These are phyloP conservation scores for Kluyveromyces marxianus DNA, from an alignment of 1,139 yeast species.

Conservation along the genomic window DNA sequence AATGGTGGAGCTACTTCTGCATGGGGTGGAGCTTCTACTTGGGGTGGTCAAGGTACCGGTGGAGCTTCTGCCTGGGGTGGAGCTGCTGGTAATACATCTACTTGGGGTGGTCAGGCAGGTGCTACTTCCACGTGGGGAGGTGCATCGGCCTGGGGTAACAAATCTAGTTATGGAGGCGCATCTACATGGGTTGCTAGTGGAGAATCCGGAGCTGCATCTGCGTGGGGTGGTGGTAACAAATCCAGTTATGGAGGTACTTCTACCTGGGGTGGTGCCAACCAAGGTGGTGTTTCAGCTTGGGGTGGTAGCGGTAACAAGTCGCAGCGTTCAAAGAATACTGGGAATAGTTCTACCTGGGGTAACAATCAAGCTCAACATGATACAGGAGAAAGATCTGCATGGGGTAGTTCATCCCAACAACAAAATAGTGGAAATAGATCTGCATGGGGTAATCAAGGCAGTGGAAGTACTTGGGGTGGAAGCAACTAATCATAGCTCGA, in stretches of 20 bases:
- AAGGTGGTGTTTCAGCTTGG: conserved; percentile 27
- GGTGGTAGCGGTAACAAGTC: conserved; percentile 14
- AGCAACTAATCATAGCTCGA: conserved; percentile 8
- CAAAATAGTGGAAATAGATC: conserved; percentile 18
- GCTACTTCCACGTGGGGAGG: conserved; percentile 36
- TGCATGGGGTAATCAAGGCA: conserved; percentile 16
- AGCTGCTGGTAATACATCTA: conserved; percentile 34
- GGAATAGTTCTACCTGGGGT: conserved; percentile 33
- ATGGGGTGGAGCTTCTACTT: conserved; percentile 42
- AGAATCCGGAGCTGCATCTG: conserved; percentile 26
- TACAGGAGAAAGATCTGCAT: conserved; percentile 35
- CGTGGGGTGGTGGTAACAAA: conserved; percentile 31
- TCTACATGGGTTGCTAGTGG: conserved; percentile 31
- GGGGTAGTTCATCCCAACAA: conserved; percentile 31
- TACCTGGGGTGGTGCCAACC: conserved; percentile 24
- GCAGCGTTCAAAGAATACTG: conserved; percentile 30
- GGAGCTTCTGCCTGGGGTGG: conserved; percentile 36
- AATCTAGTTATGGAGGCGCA: conserved; percentile 31
- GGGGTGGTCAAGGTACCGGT: conserved; percentile 29
- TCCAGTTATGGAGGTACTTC: conserved; percentile 30
- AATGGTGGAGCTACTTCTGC: conserved; percentile 39
- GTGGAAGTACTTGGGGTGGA: conserved; percentile 27
- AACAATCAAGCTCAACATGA: conserved; percentile 13
- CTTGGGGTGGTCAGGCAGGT: conserved; percentile 30
- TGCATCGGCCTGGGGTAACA: conserved; percentile 40